Evolutionary conservation across 2,329 filamentous ascomycete genomes (phyloP), one percentile per base, ranked within the genome.

Genomic region (Exophiala sideris): DNA sequence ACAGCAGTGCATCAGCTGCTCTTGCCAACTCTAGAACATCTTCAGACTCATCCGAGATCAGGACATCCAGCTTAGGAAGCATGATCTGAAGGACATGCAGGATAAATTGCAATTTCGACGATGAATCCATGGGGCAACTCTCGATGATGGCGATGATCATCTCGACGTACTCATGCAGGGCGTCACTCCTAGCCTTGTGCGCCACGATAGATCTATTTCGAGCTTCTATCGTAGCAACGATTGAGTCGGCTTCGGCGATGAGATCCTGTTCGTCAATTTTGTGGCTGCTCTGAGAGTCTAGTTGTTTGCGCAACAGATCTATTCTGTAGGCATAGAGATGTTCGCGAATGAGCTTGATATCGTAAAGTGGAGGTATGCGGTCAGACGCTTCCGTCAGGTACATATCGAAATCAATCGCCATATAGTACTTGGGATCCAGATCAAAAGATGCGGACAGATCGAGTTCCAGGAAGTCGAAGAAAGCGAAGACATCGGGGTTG

Each of bases 381-480:
- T 86, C 82, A 11, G 79, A 76, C 54, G 85, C 81, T 24, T 81
- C 75, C 52, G 83, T 81, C 9, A 82, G 67, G 61, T 87, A 92
- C 1, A 81, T 74, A 3, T 80, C 77, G 45, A 95, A 72, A 60
- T 91, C 84, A 20, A 95, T 69, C 39, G 85, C 84, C 14, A 75
- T 73, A 57, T 91, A 86, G 57, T 81, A 81, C 38, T 76, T 72
- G 16, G 88, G 73, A 4, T 76, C 68, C 3, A 2, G 84, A 83
- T 2, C 80, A 70, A 2, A 79, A 66, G 40, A 73, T 64, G 10
- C 70, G 1, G 73, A 70, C 36, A 85, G 76, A 45, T 82, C 78
- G 9, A 87, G 70, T 57, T 88, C 85, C 68, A 94, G 81, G 65
- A 97, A 97, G 71, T 99, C 94, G 64, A 95, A 94, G 18, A 97